Base-by-base conservation (phyloP, 164 flowering plant species). In the Sextonia rubra region DNA sequence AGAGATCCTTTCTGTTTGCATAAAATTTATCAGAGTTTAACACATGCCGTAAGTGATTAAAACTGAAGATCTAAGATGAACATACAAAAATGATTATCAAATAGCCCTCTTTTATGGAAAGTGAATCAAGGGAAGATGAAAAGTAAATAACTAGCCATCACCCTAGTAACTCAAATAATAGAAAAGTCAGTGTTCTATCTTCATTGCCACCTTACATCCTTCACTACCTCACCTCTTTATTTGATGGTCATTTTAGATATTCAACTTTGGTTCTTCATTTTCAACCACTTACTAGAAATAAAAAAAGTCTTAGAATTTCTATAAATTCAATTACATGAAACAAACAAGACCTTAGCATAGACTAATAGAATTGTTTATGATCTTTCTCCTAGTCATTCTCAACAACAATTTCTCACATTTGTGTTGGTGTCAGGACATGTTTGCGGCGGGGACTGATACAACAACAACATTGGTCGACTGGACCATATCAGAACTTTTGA, bases 381-480 rank as follows among this genome's bases (percentile, higher is more conserved):
- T 11, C 25, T 7, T 18, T 23, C 64, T 26, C 6, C 1, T 58
- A 20, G n/a, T 25, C 37, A 37, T 60, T 2, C 32, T 37, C 5
- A 4, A 3, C 22, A 14, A 22, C 12, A 12, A 1, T 61, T 12
- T 25, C 17, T 9, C 44, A 37, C 44, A 37, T 37, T 37, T 63
- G 4, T 12, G 61, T 52, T n/a, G 52, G 2, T 37, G 27, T 17
- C 69, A 80, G 80, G 83, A 80, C 47, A 4, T 77, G 18, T 67
- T 80, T 52, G 44, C 24, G 3, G 80, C 78, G 0, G 83, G 83
- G 0, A 75, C 80, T n/a, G 78, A 80, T 14, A 65, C 80, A 0
- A 75, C 44, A 20, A 58, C 74, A 32, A 61, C 72, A 15, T 47
- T 77, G 15, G 48, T 63, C 1, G 80, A 80, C 30, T 80, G 83